These are phyloP conservation scores for Syncephalastrum monosporum DNA, from an alignment of 371 early-diverging fungal genomes.

Conservation along the genomic window DNA sequence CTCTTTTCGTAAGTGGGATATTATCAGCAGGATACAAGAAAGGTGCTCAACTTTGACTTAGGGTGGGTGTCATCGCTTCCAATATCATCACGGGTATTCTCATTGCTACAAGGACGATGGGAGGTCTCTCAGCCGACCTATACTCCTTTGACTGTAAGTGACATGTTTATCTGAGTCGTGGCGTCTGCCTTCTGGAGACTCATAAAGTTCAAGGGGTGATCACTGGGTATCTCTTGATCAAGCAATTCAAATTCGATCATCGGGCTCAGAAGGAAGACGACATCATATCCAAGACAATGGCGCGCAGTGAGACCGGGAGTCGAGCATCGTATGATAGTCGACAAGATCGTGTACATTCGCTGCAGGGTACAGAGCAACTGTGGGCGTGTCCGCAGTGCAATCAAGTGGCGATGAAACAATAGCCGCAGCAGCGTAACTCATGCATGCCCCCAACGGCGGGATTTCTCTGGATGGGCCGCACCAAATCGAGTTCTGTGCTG, in stretches of 20 bases:
- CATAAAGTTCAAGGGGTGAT: conserved; percentile 29
- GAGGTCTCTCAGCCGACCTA: conserved; percentile 40
- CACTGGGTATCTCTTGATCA: conserved; percentile 38
- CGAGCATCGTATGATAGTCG: conserved; percentile 2
- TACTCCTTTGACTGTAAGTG: conserved; percentile 49
- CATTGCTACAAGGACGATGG: conserved; percentile 31
- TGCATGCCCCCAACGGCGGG: too few species aligned
- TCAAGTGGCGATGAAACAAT: too few species aligned
- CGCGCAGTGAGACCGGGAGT: conserved; percentile 4
- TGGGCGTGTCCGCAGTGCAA: too few species aligned
- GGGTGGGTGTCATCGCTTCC: conserved; percentile 39
- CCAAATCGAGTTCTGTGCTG: too few species aligned
- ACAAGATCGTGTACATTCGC: not conserved
- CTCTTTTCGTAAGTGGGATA: conserved; percentile 37
- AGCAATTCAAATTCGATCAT: conserved; percentile 29
- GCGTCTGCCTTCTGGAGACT: not conserved
- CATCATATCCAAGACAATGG: conserved; percentile 8
- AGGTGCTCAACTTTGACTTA: conserved; percentile 6
- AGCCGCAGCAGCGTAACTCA: too few species aligned
- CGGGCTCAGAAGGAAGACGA: conserved; percentile 7
- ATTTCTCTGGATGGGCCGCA: too few species aligned
- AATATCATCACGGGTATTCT: conserved; percentile 40
- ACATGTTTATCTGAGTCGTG: not conserved
- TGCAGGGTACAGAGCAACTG: not conserved
- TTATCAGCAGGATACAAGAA: not conserved